phyloP scores from a whole-genome alignment of 2,329 filamentous ascomycete species.

The Knufia fluminis region DNA sequence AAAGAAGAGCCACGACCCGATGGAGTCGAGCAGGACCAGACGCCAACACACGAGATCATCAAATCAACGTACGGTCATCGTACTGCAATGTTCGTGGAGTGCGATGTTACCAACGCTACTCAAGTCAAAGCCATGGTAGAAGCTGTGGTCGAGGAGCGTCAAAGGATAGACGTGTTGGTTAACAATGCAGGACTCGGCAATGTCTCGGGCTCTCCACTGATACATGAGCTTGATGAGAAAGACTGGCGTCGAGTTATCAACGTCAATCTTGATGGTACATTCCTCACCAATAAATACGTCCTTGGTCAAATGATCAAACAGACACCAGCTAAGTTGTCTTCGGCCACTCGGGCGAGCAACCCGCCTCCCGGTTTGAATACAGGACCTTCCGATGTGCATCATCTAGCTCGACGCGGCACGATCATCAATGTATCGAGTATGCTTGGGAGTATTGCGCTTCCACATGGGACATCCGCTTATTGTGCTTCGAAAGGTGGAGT shows the following conservation, averaged over 20 bases:
- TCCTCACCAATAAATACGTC: constrained; percentile 39
- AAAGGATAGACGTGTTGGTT: constrained; percentile 40
- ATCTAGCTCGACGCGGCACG: constrained; percentile 28
- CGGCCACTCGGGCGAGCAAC: not conserved
- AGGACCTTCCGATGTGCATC: constrained; percentile 13
- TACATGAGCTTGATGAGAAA: constrained; percentile 7
- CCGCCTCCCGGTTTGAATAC: not conserved
- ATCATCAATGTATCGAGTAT: constrained; percentile 37
- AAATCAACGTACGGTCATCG: constrained; percentile 18
- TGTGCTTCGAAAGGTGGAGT: constrained; percentile 21
- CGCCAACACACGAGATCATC: constrained; percentile 7
- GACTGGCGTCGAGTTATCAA: constrained; percentile 12
- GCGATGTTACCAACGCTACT: constrained; percentile 33
- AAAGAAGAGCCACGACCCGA: constrained; percentile 11
- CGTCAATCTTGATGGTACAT: constrained; percentile 33
- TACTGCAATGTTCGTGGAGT: constrained; percentile 34
- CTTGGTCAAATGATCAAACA: constrained; percentile 44
- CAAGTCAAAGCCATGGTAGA: constrained; percentile 33
- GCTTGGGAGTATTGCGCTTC: constrained; percentile 11
- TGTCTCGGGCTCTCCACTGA: constrained; percentile 2
- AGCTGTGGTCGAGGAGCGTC: constrained; percentile 29
- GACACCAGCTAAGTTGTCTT: constrained; percentile 18
- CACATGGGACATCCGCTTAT: constrained; percentile 13
- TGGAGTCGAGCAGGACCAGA: constrained; percentile 12
- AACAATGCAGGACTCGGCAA: constrained; percentile 39